These are phyloP conservation scores for Graphilbum fragrans DNA, from an alignment of 2,329 filamentous ascomycete species.

Conservation along the genomic window DNA sequence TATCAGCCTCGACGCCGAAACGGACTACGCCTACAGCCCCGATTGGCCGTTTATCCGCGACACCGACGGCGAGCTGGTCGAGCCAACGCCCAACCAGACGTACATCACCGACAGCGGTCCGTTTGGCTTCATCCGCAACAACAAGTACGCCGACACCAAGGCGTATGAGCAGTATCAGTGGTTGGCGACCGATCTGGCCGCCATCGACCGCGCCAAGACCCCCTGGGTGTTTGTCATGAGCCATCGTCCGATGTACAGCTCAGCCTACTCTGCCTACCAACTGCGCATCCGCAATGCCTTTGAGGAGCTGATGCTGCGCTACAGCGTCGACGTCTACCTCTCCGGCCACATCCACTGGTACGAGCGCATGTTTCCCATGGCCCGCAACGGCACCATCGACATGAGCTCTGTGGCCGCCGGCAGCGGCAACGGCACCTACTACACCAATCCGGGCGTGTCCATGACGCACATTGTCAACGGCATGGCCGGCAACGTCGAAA, in stretches of 20 bases:
- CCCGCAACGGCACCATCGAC: constrained; percentile 23
- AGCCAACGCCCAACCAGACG: constrained; percentile 27
- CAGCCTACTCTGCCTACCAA: constrained; percentile 27
- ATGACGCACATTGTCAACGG: constrained; percentile 16
- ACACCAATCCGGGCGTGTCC: constrained; percentile 27
- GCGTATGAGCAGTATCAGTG: constrained; percentile 29
- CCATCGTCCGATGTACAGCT: constrained; percentile 13
- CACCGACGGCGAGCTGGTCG: constrained; percentile 24
- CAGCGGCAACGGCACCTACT: constrained; percentile 32
- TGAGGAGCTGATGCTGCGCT: constrained; percentile 27
- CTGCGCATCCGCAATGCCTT: constrained; percentile 29
- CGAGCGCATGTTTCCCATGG: constrained; percentile 12
- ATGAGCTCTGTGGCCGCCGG: constrained; percentile 16
- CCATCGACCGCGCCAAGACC: constrained; percentile 12
- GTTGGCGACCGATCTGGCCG: constrained; percentile 11
- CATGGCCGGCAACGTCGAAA: constrained; percentile 24
- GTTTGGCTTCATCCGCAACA: constrained; percentile 28
- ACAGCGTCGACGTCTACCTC: constrained; percentile 33
- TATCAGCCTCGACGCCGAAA: constrained; percentile 30
- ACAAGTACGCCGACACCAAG: constrained; percentile 24
- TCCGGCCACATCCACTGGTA: constrained; percentile 16
- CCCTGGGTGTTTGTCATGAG: constrained; percentile 12
- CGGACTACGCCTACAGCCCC: constrained; percentile 35
- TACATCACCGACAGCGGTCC: constrained; percentile 34
- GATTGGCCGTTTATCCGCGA: constrained; percentile 31